These are phyloP conservation scores for Moniliophthora roreri DNA, from an alignment of 1,284 basidiomycete genomes.

Conservation along the genomic window DNA sequence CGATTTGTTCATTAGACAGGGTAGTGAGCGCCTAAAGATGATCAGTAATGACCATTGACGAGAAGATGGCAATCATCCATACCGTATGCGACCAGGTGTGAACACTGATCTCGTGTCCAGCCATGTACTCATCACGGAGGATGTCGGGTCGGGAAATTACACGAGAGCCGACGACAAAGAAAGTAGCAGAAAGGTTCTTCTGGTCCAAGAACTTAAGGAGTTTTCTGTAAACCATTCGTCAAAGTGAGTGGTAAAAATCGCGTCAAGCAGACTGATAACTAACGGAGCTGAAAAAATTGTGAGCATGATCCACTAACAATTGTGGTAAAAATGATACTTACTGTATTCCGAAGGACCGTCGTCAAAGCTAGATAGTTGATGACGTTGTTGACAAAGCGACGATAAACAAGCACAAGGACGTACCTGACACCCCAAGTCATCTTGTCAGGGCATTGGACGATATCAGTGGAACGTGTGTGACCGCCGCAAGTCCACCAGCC, in stretches of 20 bases:
- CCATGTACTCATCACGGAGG: constrained; percentile 83
- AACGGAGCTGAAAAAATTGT: constrained; percentile 17
- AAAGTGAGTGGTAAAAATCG: constrained; percentile 13
- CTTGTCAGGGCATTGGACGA: constrained; percentile 75
- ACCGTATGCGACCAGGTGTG: constrained; percentile 81
- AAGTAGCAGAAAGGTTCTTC: constrained; percentile 76
- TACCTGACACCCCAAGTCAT: constrained; percentile 78
- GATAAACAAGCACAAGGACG: constrained; percentile 9
- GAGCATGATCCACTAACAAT: constrained; percentile 43
- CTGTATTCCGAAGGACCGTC: constrained; percentile 85
- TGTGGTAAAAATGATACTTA: constrained; percentile 36
- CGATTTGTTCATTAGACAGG: constrained; percentile 83
- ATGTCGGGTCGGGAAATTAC: constrained; percentile 79
- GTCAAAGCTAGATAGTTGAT: constrained; percentile 56
- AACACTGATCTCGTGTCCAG: constrained; percentile 77
- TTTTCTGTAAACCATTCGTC: constrained; percentile 44
- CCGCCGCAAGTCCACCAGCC: constrained; percentile 93
- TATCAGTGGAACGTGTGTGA: constrained; percentile 59
- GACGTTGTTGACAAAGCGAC: neutral
- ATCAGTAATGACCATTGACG: neutral
- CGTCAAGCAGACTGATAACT: neutral
- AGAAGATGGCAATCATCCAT: constrained; percentile 16
- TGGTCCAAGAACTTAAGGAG: constrained; percentile 70
- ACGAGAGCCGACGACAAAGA: constrained; percentile 93
- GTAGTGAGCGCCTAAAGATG: constrained; percentile 67